These are phyloP conservation scores for Salmacisia buchloeana DNA, from an alignment of 1,284 basidiomycete genomes.

Conservation along the genomic window DNA sequence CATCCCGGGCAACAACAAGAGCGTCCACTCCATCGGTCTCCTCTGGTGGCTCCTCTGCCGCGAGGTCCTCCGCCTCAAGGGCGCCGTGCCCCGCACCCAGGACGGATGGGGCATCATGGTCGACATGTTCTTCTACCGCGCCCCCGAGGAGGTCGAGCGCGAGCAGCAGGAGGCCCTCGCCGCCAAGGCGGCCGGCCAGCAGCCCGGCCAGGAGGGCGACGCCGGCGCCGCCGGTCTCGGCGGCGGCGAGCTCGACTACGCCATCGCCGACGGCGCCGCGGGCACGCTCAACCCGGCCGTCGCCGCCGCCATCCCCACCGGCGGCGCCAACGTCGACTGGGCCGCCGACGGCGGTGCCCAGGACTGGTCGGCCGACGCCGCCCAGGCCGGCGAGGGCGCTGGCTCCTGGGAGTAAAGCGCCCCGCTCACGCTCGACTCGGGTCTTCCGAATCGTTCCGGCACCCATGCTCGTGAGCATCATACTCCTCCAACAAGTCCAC, in stretches of 20 bases:
- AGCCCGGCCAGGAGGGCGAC: constrained; percentile 23
- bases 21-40: constrained; percentile 90
- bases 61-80: constrained; percentile 91
- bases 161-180: constrained; percentile 76
- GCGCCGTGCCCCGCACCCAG: constrained; percentile 77
- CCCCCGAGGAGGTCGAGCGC: constrained; percentile 97
- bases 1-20: constrained; percentile 99
- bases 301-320: constrained; percentile 38
- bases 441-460: neutral
- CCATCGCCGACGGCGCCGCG: constrained; percentile 66
- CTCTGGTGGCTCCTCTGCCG: constrained; percentile 98
- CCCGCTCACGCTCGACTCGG: neutral
- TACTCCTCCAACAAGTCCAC: no score
- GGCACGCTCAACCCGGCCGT: constrained; percentile 62
- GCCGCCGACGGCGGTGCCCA: constrained; percentile 56
- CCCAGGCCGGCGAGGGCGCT: neutral
- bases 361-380: constrained; percentile 50
- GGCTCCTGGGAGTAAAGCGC: constrained; percentile 6
- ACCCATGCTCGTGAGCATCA: no score
- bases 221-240: constrained; percentile 14
- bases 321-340: constrained; percentile 67
- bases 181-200: constrained; percentile 61
- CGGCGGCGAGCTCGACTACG: constrained; percentile 36
- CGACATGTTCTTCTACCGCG: constrained; percentile 99
- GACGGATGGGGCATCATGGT: constrained; percentile 96